Base-by-base conservation (phyloP, 2,329 filamentous ascomycete species). In the Xylariales sp. region DNA sequence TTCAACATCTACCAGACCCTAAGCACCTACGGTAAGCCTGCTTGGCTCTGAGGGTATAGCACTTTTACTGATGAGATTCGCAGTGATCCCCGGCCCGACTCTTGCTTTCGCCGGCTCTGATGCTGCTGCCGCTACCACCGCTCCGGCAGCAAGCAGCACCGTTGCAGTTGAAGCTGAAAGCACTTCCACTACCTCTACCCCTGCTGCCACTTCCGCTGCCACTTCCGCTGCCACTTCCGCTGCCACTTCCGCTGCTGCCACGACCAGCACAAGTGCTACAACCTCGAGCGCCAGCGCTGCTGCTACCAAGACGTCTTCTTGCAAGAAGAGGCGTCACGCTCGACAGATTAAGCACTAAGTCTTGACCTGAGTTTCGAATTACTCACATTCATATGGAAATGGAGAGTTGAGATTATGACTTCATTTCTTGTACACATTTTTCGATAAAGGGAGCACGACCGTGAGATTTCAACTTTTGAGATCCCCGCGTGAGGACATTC, bases 1-100 rank as follows among this genome's bases (percentile, higher is more conserved):
- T 56, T 78, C 65, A 74, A 69, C 64, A 73, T 79, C 56, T 80
- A 80, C 67, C 34, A 18, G 12, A 1, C 34, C 15, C 50, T 52
- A 32, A 31, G 7, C 47, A 55, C 55, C 45, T 15, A 38, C 7
- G 40, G 49, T 10, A 25, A 10, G 38, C 12, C 18, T 40, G 24
- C 19, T 15, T 25, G 24, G n/a, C n/a, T n/a, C n/a, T n/a, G n/a
- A n/a, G n/a, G n/a, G n/a, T n/a, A n/a, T n/a, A n/a, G n/a, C n/a
- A n/a, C n/a, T n/a, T n/a, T n/a, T n/a, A n/a, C 25, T n/a, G 25
- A 8, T 20, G 20, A 20, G 6, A 20, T 21, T 6, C 14, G 33
- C 29, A 25, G 40, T 18, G 19, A 52, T 56, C 39, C 55, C 55
- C n/a, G 55, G 55, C 8, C 55, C 55, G 4, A 44, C 21, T 19